Evolutionary conservation across 805 yeast genomes (phyloP), one percentile per base, ranked within the genome.

Genomic region (Saturnispora quitensis): DNA sequence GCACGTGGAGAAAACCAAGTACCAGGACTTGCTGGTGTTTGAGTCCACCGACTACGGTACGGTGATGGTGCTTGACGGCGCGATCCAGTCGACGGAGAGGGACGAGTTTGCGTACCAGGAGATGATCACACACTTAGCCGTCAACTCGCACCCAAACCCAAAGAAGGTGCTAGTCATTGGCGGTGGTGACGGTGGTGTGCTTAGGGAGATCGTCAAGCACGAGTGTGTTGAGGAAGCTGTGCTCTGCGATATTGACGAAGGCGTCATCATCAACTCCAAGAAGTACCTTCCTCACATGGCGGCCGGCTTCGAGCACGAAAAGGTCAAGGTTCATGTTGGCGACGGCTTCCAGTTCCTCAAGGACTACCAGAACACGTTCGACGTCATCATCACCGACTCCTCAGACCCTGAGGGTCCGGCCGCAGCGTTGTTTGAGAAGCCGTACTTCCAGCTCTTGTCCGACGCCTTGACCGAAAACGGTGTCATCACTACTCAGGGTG

Each of bases 401-500:
- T 88, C 97, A 34, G 98, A 91, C 70, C 98, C 98, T 47, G 98
- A 91, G 70, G 99, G 98, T 52, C 98, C 99, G 34, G 98, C 98
- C 48, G 97, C 84, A 69, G 76, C 88, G 36, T 77, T 91, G 49
- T 93, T 93, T 81, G 95, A 90, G 73, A 84, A 86, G 68, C 88
- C 89, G 28, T 91, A 91, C 77, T 91, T 90, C 68, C 77, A 84
- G 70, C 79, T 91, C 56, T 76, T 91, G 68, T 73, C 76, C 67
- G 84, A 81, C 56, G 97, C 98, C n/a, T 78, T 91, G 60, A 89
- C 95, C 55, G 93, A 82, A 57, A 81, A 88, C 67, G 99, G 99
- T 67, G 91, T 90, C 53, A 78, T 80, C 58, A 85, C 93, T 63
- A 89, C 97, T 53, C 97, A 91, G 73, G 97, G 96, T 50, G 99